phyloP scores from a whole-genome alignment of 257 asterid species.

The Solanum clarkiae region DNA sequence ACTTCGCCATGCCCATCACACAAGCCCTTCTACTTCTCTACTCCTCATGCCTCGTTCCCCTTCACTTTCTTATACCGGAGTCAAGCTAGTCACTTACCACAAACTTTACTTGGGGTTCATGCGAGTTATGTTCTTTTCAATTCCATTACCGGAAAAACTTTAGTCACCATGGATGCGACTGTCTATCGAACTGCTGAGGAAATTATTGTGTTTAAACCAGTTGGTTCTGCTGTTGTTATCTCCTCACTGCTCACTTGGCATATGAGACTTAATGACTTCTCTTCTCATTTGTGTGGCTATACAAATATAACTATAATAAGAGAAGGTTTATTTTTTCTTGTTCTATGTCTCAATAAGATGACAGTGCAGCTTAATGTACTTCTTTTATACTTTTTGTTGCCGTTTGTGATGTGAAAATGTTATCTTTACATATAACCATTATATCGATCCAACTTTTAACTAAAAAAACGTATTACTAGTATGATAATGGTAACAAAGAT shows the following conservation, averaged over 20 bases:
- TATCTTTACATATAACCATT: background rate
- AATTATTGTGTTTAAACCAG: slow-evolving; percentile 81
- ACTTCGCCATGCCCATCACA: slow-evolving; percentile 73
- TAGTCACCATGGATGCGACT: slow-evolving; percentile 82
- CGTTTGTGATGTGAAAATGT: background rate
- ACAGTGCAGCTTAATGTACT: background rate
- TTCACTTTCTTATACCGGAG: slow-evolving; percentile 65
- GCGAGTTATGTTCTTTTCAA: slow-evolving; percentile 61
- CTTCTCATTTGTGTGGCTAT: too few relatives aligned
- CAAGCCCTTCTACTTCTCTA: slow-evolving; percentile 51
- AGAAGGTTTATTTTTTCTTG: background rate
- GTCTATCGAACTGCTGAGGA: slow-evolving; percentile 40
- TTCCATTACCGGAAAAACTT: slow-evolving; percentile 67
- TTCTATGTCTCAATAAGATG: background rate
- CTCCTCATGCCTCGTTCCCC: slow-evolving; percentile 87
- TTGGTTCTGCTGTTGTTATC: slow-evolving; percentile 79
- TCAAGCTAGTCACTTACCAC: slow-evolving; percentile 64
- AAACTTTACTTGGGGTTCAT: slow-evolving; percentile 67
- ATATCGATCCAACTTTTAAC: background rate
- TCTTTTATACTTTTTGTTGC: background rate
- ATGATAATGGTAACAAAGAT: too few relatives aligned
- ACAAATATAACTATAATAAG: background rate
- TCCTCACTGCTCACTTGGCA: slow-evolving; percentile 64
- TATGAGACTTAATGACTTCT: slow-evolving; percentile 28
- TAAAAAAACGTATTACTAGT: too few relatives aligned